Evolutionary conservation across 2,329 filamentous ascomycete species (phyloP).

Genomic region (Corniculantispora saksenae): DNA sequence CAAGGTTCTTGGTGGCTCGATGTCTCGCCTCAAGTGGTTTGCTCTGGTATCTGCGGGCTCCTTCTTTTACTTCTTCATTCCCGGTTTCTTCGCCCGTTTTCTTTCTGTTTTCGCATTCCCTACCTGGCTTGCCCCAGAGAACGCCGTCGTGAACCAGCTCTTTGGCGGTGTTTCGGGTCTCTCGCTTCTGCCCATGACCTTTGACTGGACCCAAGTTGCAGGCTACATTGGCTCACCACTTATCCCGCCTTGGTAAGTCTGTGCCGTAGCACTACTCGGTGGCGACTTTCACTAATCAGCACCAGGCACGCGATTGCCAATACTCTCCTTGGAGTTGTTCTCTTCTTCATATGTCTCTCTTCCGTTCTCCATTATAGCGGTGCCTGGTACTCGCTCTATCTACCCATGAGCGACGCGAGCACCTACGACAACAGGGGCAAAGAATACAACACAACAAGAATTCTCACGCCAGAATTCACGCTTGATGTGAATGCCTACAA

Average conservation of each 20-base stretch:
- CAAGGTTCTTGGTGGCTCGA: conserved; percentile 60
- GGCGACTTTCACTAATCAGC: neutral
- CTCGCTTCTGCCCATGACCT: conserved; percentile 69
- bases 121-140: conserved; percentile 72
- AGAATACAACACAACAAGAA: conserved; percentile 63
- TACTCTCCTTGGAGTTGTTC: conserved; percentile 65
- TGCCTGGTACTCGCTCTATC: conserved; percentile 63
- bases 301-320: conserved; percentile 70
- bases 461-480: conserved; percentile 62
- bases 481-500: conserved; percentile 65
- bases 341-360: conserved; percentile 64
- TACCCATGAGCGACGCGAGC: conserved; percentile 69
- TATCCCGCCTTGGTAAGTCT: conserved; percentile 64
- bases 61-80: conserved; percentile 69
- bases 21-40: conserved; percentile 68
- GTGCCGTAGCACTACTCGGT: neutral
- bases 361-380: conserved; percentile 65
- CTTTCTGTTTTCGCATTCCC: conserved; percentile 70
- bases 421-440: conserved; percentile 72
- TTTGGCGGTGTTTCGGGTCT: conserved; percentile 70
- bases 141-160: conserved; percentile 68
- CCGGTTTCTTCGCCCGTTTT: conserved; percentile 68
- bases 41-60: conserved; percentile 55
- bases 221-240: conserved; percentile 69
- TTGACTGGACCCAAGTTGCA: conserved; percentile 74